phyloP scores from a whole-genome alignment of 2,329 filamentous ascomycete genomes.

The Talaromyces sp. region DNA sequence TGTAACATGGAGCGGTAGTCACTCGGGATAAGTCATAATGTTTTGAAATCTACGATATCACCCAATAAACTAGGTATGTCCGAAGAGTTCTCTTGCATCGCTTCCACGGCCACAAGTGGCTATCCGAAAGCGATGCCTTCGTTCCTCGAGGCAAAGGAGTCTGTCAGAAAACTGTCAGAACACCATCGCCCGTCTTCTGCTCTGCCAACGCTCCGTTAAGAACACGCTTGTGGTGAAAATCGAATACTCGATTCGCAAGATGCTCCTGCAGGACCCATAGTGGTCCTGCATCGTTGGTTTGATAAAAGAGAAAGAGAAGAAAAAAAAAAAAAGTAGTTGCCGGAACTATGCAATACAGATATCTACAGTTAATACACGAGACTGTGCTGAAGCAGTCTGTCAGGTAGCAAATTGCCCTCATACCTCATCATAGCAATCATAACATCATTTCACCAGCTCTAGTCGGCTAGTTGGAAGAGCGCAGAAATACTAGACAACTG shows the following conservation, averaged over 20 bases:
- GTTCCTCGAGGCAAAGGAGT: slow-evolving; percentile 22
- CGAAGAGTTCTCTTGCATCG: slow-evolving; percentile 38
- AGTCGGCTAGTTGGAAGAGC: slow-evolving; percentile 61
- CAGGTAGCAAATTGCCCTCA: background rate
- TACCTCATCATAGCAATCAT: slow-evolving; percentile 8
- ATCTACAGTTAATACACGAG: slow-evolving; percentile 1
- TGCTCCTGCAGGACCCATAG: slow-evolving; percentile 67
- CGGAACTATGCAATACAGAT: background rate
- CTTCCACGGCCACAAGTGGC: slow-evolving; percentile 24
- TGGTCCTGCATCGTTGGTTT: slow-evolving; percentile 66
- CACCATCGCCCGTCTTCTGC: slow-evolving; percentile 17
- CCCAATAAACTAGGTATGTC: slow-evolving; percentile 20
- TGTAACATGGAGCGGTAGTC: background rate
- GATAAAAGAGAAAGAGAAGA: slow-evolving; percentile 10
- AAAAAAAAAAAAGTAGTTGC: slow-evolving; percentile 10
- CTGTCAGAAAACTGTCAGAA: slow-evolving; percentile 18
- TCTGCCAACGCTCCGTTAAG: slow-evolving; percentile 85
- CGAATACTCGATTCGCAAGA: slow-evolving; percentile 39
- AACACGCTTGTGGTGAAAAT: slow-evolving; percentile 53
- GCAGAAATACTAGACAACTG: slow-evolving; percentile 41
- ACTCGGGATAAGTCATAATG: background rate
- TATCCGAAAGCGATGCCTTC: slow-evolving; percentile 34
- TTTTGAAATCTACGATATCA: background rate
- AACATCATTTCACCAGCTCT: slow-evolving; percentile 15
- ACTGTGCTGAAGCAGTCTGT: background rate